These are phyloP conservation scores for Pseudonitzschia delicatissima DNA, from an alignment of 108 stramenopile genomes.

Conservation along the genomic window DNA sequence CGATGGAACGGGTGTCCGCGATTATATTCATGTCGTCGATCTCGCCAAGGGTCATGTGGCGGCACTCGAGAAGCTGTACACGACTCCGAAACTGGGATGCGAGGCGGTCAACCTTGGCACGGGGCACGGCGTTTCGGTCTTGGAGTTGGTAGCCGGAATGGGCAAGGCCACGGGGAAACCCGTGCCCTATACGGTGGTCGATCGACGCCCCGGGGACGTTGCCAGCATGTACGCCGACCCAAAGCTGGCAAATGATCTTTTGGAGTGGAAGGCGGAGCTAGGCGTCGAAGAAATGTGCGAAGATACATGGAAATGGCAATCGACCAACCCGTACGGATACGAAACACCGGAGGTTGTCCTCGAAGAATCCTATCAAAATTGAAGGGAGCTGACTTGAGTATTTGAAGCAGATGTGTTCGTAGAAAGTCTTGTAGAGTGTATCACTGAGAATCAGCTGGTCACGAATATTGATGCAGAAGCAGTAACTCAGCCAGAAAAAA, in stretches of 20 bases:
- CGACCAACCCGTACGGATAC: conserved; percentile 94
- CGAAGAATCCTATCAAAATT: too few relatives aligned
- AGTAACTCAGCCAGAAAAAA: too few relatives aligned
- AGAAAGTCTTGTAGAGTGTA: too few relatives aligned
- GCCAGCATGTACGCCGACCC: conserved; percentile 93
- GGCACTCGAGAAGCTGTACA: conserved; percentile 86
- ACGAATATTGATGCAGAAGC: too few relatives aligned
- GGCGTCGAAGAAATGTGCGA: conserved; percentile 92
- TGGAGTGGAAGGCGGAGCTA: conserved; percentile 89
- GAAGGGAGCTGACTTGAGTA: too few relatives aligned
- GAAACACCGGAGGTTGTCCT: conserved; percentile 38
- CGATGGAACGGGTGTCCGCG: conserved; percentile 97
- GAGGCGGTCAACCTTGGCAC: conserved; percentile 96
- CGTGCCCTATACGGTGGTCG: conserved; percentile 87
- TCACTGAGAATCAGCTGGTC: too few relatives aligned
- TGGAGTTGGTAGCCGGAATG: conserved; percentile 96
- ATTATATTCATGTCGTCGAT: conserved; percentile 99
- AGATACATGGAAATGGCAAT: conserved; percentile 98
- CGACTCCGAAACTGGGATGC: conserved; percentile 59
- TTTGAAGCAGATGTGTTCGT: too few relatives aligned
- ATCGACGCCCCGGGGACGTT: conserved; percentile 93
- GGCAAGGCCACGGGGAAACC: conserved; percentile 80
- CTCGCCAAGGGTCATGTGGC: conserved; percentile 95
- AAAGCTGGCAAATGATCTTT: conserved; percentile 60
- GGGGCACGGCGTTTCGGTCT: conserved; percentile 89